Base-by-base conservation (phyloP, 2,329 filamentous ascomycete species). In the Plenodomus lindquistii region DNA sequence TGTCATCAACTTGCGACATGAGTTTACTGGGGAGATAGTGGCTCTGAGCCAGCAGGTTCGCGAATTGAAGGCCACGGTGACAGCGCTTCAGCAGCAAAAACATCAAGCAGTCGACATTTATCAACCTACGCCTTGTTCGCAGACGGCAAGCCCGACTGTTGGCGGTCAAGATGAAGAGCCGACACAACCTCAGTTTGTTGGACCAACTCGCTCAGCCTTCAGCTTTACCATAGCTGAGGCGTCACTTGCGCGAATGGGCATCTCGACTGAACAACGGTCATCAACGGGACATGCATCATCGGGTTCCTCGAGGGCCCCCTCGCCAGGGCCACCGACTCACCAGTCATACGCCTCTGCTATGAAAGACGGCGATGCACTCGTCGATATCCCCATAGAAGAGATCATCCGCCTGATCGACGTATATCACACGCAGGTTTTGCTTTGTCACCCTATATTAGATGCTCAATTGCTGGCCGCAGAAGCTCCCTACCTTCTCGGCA, bases 201-300 rank as follows among this genome's bases (percentile, higher is more conserved):
- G 59, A 2, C 59, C 59, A 17, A 62, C 59, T 2, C 54, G 57
- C 19, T 55, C 59, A 13, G 57, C 50, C 1, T 60, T 60, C 34
- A 58, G 59, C 16, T 50, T 62, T n/a, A 55, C 54, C 18, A 55
- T 62, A n/a, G 56, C 58, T 2, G 57, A 62, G 35, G 46, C 52
- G 3, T 54, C 59, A 2, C 47, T 62, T 4, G 45, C 48, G 24
- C 50, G 47, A 7, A 56, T 62, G 57, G 52, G 50, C 0, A 55
- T 60, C 16, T 8, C 27, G 15, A 8, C 27, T 31, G 40, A 54
- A 20, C 27, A 38, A 10, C 24, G 40, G 8, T 22, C 22, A 15
- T 40, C 47, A 5, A 44, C 39, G 24, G 39, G 16, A 2, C 44
- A 42, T 2, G 43, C 52, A n/a, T 52, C 55, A 7, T 38, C 47